Percentiles rank a stretch among this genome's conserved stretches.
phyloP scores from a whole-genome alignment of 805 yeast genomes.

The Sugiyamaella mastotermitis region DNA sequence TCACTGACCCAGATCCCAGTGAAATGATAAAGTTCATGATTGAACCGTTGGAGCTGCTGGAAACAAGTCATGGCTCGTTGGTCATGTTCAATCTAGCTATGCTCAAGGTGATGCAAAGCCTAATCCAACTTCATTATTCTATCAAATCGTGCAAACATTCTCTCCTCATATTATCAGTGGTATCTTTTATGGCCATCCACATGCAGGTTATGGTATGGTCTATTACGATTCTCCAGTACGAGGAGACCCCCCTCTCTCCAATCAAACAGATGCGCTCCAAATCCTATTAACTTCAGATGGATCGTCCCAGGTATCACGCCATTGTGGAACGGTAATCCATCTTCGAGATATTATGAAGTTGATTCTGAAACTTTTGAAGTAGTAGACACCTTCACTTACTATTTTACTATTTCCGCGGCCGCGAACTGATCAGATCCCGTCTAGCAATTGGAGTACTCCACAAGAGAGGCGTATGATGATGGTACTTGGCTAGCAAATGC shows the following conservation, averaged over 20 bases:
- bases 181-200: constrained; percentile 67
- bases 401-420: constrained; percentile 50
- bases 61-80: constrained; percentile 54
- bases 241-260: not conserved
- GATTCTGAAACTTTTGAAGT: constrained; percentile 55
- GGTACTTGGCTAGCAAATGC: constrained; percentile 48
- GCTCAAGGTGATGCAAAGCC: constrained; percentile 54
- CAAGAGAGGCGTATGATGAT: constrained; percentile 40
- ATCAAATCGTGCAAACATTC: constrained; percentile 57
- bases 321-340: constrained; percentile 52
- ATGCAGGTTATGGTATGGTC: constrained; percentile 58
- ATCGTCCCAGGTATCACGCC: constrained; percentile 65
- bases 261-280: constrained; percentile 38
- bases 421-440: constrained; percentile 31
- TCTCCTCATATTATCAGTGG: constrained; percentile 65
- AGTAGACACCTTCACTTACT: constrained; percentile 52
- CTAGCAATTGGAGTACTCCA: constrained; percentile 61
- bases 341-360: constrained; percentile 67
- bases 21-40: constrained; percentile 59
- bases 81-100: constrained; percentile 54
- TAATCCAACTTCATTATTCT: constrained; percentile 49
- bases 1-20: constrained; percentile 49
- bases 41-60: constrained; percentile 57
- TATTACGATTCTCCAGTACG: too few species aligned
- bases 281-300: constrained; percentile 54